phyloP scores from a whole-genome alignment of 768 basidiomycete genomes.

The Pleurotus giganteus region DNA sequence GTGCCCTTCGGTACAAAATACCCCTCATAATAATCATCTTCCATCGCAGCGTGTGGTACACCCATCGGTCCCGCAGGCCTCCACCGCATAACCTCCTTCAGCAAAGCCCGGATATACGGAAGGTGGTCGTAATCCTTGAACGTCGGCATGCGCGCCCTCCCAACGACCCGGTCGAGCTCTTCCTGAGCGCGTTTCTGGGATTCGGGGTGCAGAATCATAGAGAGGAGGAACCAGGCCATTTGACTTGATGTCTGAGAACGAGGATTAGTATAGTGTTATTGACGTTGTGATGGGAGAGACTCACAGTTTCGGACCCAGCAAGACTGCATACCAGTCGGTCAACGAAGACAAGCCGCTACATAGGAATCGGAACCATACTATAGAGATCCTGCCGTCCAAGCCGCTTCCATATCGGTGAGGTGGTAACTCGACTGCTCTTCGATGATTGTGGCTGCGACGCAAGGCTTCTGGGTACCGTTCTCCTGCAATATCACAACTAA shows the following conservation, averaged over 20 bases:
- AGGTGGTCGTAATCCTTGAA: slow-evolving; percentile 21
- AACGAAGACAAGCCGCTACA: neutral
- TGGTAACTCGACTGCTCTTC: neutral
- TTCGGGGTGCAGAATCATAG: slow-evolving; percentile 25
- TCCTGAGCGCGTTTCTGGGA: slow-evolving; percentile 26
- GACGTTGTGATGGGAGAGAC: slow-evolving; percentile 5
- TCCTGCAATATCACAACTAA: too few species aligned
- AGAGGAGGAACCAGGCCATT: slow-evolving; percentile 21
- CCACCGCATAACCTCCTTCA: slow-evolving; percentile 22
- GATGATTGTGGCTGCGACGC: too few species aligned
- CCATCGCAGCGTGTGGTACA: neutral
- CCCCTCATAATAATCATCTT: slow-evolving; percentile 7
- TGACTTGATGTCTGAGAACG: slow-evolving; percentile 5
- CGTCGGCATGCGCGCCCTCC: slow-evolving; percentile 21
- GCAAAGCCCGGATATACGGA: slow-evolving; percentile 24
- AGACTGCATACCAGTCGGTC: neutral
- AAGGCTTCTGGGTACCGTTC: too few species aligned
- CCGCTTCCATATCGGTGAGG: neutral
- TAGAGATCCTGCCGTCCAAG: slow-evolving; percentile 12
- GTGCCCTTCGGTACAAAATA: slow-evolving; percentile 5
- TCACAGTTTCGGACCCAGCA: slow-evolving; percentile 36
- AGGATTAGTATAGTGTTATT: too few species aligned
- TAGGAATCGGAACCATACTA: too few species aligned
- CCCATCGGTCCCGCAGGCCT: slow-evolving; percentile 16
- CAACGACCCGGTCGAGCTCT: slow-evolving; percentile 26